Conservation (phyloP, 2,329 filamentous ascomycete genomes). For the Dendryphion nanum region DNA sequence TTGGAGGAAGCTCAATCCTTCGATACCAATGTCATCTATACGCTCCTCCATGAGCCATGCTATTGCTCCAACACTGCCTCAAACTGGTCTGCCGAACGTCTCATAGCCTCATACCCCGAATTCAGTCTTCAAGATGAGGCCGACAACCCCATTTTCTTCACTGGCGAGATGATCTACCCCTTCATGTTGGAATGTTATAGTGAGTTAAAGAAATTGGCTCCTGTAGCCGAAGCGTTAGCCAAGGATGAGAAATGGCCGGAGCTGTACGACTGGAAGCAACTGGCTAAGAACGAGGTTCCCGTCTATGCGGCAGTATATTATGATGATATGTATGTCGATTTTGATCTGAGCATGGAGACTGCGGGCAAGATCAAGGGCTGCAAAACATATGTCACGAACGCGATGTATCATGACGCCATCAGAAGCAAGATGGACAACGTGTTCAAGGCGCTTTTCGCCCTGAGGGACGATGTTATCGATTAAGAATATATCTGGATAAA, state of each 20-base stretch:
- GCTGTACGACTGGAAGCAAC: constrained; percentile 72
- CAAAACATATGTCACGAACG: constrained; percentile 82
- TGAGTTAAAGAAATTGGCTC: constrained; percentile 68
- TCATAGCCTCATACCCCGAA: constrained; percentile 52
- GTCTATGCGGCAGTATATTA: constrained; percentile 81
- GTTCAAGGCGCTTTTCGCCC: constrained; percentile 69
- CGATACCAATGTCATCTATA: constrained; percentile 79
- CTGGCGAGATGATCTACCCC: constrained; percentile 89
- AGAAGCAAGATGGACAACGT: constrained; percentile 73
- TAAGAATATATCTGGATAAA: no score
- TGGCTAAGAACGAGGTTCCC: constrained; percentile 76
- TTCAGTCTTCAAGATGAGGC: constrained; percentile 46
- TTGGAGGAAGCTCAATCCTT: constrained; percentile 69
- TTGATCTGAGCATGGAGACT: constrained; percentile 69
- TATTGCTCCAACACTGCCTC: constrained; percentile 72
- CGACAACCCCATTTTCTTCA: constrained; percentile 68
- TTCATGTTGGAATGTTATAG: constrained; percentile 80
- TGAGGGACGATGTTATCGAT: constrained; percentile 69
- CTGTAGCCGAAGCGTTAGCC: constrained; percentile 71
- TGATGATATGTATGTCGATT: constrained; percentile 93
- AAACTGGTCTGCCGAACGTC: constrained; percentile 71
- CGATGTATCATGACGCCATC: constrained; percentile 82
- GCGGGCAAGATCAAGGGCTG: constrained; percentile 71
- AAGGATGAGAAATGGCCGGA: constrained; percentile 66
- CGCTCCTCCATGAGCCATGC: constrained; percentile 81